Evolutionary conservation across 345 rosid species (phyloP).

Genomic region (Ceriops zippeliana): DNA sequence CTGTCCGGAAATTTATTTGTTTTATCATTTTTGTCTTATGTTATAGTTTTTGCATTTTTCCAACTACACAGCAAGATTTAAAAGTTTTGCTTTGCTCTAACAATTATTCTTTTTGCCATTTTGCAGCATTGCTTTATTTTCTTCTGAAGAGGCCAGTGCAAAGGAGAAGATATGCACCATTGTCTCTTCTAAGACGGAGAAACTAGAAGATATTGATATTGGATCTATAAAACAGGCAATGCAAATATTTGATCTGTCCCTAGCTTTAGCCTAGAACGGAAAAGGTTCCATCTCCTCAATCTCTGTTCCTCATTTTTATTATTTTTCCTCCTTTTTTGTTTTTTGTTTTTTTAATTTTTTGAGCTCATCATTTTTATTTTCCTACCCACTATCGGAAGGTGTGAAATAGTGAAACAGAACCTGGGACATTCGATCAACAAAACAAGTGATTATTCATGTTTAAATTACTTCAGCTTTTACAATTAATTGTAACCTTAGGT

Average conservation of each 20-base stretch:
- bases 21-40: background rate
- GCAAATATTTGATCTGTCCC: constrained; percentile 55
- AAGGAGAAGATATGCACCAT: constrained; percentile 62
- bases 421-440: background rate
- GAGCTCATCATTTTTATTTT: background rate
- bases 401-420: background rate
- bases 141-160: constrained; percentile 66
- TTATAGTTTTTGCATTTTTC: background rate
- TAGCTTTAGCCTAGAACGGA: constrained; percentile 58
- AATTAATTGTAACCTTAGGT: no score
- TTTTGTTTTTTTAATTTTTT: background rate
- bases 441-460: no score
- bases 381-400: background rate
- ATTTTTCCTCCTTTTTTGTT: no score
- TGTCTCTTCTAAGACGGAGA: constrained; percentile 67
- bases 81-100: background rate
- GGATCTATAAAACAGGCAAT: constrained; percentile 56
- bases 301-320: background rate
- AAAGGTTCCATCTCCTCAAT: background rate
- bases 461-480: no score
- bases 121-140: constrained; percentile 76
- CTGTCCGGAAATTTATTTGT: no score
- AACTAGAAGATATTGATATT: constrained; percentile 53
- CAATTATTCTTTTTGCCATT: background rate
- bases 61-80: background rate